Evolutionary conservation across 2,329 filamentous ascomycete genomes (phyloP).

Genomic region (Torrubiellomyces zombiae): DNA sequence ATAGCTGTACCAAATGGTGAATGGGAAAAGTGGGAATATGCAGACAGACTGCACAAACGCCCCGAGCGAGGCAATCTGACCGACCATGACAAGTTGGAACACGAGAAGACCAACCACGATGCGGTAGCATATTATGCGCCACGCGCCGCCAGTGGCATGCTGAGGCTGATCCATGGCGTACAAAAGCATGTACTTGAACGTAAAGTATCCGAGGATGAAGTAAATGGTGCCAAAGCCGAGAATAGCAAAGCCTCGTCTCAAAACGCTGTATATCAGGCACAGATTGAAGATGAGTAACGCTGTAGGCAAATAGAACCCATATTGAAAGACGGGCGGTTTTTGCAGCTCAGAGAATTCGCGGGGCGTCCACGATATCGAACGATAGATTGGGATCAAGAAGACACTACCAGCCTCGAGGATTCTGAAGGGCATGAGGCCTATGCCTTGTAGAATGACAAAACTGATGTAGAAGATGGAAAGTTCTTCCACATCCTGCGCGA

Average conservation of each 20-base stretch:
- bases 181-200: slow-evolving; percentile 92
- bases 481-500: slow-evolving; percentile 59
- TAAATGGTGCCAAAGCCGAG: slow-evolving; percentile 71
- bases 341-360: slow-evolving; percentile 73
- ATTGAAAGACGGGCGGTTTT: slow-evolving; percentile 76
- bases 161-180: slow-evolving; percentile 98
- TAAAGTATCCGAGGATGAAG: slow-evolving; percentile 69
- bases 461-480: slow-evolving; percentile 81
- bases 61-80: slow-evolving; percentile 58
- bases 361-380: slow-evolving; percentile 68
- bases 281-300: slow-evolving; percentile 88
- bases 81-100: slow-evolving; percentile 83
- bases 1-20: slow-evolving; percentile 79
- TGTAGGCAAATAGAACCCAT: slow-evolving; percentile 89
- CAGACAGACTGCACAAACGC: slow-evolving; percentile 59
- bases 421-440: slow-evolving; percentile 88
- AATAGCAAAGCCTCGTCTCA: slow-evolving; percentile 65
- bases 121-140: slow-evolving; percentile 92
- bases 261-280: slow-evolving; percentile 83
- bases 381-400: slow-evolving; percentile 63
- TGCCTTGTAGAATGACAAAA: slow-evolving; percentile 80
- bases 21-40: slow-evolving; percentile 58
- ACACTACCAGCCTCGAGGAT: slow-evolving; percentile 82
- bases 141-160: slow-evolving; percentile 82
- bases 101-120: slow-evolving; percentile 72